Conservation (phyloP, 768 basidiomycete genomes). For the Pulveroboletus sp. region DNA sequence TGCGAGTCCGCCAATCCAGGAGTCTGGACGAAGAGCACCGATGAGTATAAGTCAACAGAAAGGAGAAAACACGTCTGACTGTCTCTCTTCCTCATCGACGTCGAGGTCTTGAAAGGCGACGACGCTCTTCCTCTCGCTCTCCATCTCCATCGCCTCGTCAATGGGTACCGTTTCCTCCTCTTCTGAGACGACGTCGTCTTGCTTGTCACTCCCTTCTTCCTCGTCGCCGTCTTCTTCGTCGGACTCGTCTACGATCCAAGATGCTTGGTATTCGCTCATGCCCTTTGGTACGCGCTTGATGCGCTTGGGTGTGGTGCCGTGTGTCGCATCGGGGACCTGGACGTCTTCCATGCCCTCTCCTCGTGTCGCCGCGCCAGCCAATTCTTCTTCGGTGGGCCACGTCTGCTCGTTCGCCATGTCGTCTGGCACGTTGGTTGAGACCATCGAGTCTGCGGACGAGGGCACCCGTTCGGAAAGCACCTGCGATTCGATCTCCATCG, state of each 20-base stretch:
- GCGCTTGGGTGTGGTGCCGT: conserved; percentile 72
- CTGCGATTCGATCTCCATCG: conserved; percentile 68
- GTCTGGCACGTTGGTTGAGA: conserved; percentile 85
- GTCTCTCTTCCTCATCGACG: conserved; percentile 78
- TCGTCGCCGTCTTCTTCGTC: conserved; percentile 57
- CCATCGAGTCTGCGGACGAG: conserved; percentile 75
- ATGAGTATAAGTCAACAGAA: not conserved
- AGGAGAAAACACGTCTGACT: conserved; percentile 49
- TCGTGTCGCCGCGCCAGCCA: conserved; percentile 42
- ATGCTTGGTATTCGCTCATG: conserved; percentile 94
- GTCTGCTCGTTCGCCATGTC: conserved; percentile 94
- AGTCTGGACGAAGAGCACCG: conserved; percentile 42
- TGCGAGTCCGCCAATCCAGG: conserved; percentile 62
- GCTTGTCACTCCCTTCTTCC: conserved; percentile 42
- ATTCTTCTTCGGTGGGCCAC: conserved; percentile 98
- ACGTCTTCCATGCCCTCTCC: conserved; percentile 20
- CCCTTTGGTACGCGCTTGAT: conserved; percentile 90
- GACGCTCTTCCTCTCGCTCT: conserved; percentile 47
- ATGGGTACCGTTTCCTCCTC: conserved; percentile 64
- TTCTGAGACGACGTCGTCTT: conserved; percentile 33
- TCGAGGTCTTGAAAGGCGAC: conserved; percentile 75
- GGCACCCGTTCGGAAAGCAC: conserved; percentile 59
- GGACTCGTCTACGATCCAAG: conserved; percentile 89
- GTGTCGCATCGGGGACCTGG: conserved; percentile 56
- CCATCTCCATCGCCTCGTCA: conserved; percentile 52